phyloP scores from a whole-genome alignment of 805 yeast genomes.

The Saturnispora zaruensis region DNA sequence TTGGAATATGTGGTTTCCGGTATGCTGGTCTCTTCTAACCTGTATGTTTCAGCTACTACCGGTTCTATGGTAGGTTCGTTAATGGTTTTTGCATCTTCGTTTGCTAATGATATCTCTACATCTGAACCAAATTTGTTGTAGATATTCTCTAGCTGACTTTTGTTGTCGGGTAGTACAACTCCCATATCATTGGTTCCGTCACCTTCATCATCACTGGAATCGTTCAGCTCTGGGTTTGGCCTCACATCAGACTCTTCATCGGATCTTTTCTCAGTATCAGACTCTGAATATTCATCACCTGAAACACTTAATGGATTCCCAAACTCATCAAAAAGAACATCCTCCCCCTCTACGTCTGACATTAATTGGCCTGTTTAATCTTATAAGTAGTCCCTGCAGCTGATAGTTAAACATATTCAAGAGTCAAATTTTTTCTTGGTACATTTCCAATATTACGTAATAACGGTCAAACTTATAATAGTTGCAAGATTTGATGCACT shows the following conservation, averaged over 20 bases:
- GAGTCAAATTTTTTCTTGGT: background rate
- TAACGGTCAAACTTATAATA: background rate
- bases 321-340: slow-evolving; percentile 73
- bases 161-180: slow-evolving; percentile 38
- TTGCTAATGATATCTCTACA: slow-evolving; percentile 53
- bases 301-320: slow-evolving; percentile 58
- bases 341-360: slow-evolving; percentile 36
- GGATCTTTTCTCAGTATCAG: slow-evolving; percentile 20
- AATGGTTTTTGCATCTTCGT: slow-evolving; percentile 37
- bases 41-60: slow-evolving; percentile 31
- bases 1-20: slow-evolving; percentile 58
- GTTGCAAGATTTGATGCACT: background rate
- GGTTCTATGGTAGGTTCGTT: slow-evolving; percentile 63
- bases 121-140: slow-evolving; percentile 46
- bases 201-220: slow-evolving; percentile 10
- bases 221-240: background rate
- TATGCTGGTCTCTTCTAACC: slow-evolving; percentile 41
- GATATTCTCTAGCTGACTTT: slow-evolving; percentile 34
- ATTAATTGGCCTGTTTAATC: background rate
- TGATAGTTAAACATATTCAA: background rate
- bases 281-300: slow-evolving; percentile 31
- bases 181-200: slow-evolving; percentile 16
- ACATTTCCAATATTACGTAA: background rate
- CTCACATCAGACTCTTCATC: background rate
- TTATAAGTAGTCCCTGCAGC: background rate